Conservation (phyloP, 2,329 filamentous ascomycete species). For the Aaosphaeria arxii region DNA sequence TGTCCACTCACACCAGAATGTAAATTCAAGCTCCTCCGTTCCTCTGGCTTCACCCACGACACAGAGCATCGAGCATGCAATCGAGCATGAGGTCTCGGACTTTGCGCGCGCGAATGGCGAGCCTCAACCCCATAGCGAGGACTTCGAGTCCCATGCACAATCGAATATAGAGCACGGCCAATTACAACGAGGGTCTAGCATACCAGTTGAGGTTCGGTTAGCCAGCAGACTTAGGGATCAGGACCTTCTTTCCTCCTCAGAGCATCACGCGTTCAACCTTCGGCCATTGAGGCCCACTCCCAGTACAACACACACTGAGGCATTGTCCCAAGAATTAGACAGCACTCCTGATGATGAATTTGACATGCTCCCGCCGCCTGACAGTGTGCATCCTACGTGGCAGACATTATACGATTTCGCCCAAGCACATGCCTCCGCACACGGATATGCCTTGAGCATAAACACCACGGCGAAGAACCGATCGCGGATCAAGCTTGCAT, state of each 20-base stretch:
- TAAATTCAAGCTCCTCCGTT: slow-evolving; percentile 10
- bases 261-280: not conserved
- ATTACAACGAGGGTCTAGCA: not conserved
- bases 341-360: slow-evolving; percentile 15
- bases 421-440: slow-evolving; percentile 28
- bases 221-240: too few species aligned
- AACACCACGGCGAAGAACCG: slow-evolving; percentile 37
- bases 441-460: slow-evolving; percentile 34
- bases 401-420: slow-evolving; percentile 29
- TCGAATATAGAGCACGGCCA: slow-evolving; percentile 4
- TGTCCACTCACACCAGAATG: slow-evolving; percentile 2
- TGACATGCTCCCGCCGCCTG: slow-evolving; percentile 29
- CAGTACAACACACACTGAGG: not conserved
- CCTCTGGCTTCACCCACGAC: slow-evolving; percentile 13
- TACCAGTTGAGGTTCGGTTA: too few species aligned
- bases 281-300: not conserved
- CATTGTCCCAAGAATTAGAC: slow-evolving; percentile 9
- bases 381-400: slow-evolving; percentile 23
- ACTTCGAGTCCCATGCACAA: slow-evolving; percentile 2
- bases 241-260: not conserved
- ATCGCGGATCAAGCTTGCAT: slow-evolving; percentile 34
- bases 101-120: slow-evolving; percentile 2
- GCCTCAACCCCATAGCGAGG: slow-evolving; percentile 4
- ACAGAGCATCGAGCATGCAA: slow-evolving; percentile 13
- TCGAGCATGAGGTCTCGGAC: slow-evolving; percentile 10